Evolutionary conservation across 257 asterid genomes (phyloP), one percentile per base, ranked within the genome.

Genomic region (Plectranthus barbatus): DNA sequence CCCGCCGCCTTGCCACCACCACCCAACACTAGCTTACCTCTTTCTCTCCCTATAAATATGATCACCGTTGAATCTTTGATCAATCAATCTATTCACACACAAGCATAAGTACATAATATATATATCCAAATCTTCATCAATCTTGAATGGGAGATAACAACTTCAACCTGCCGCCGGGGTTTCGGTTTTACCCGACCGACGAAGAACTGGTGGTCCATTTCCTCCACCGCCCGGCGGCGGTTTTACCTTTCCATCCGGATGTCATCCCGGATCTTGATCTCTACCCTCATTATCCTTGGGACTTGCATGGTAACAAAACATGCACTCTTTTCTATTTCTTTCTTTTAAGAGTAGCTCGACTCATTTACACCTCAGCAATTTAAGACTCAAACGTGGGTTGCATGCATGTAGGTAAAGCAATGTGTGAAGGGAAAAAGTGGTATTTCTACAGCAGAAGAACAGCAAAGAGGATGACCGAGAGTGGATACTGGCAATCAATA

Each of bases 261-360:
- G 74, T 88, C 80, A 91, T 91, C 81, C 98, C 98, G 0, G 98
- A 91, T 69, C 98, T 91, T 62, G 84, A 84, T 47, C 95, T 91
- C 36, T 74, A 72, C 71, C 96, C 96, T 40, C 81, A 84, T 48
- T 95, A 91, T 73, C 98, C 98, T 36, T 91, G 98, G 98, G 94
- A 88, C 67, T 74, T 91, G 12, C 78, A 88, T 49, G 98, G 98
- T 90, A 76, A 0, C 1, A 10, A 41, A 0, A 12, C 12, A 4
- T 41, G 12, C 15, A 10, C 13, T 9, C 4, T 10, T 34, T 1
- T 34, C 1, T 34, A 5, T 34, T 8, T 34, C 1, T 2, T 34
- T 1, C 1, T 8, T 2, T 36, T 36, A n/a, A n/a, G n/a, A 36
- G 41, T 7, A 10, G 31, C 31, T 53, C n/a, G n/a, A 17, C 5